Evolutionary conservation across 1,284 basidiomycete genomes (phyloP), one percentile per base, ranked within the genome.

Genomic region (Leucoagaricus sp.): DNA sequence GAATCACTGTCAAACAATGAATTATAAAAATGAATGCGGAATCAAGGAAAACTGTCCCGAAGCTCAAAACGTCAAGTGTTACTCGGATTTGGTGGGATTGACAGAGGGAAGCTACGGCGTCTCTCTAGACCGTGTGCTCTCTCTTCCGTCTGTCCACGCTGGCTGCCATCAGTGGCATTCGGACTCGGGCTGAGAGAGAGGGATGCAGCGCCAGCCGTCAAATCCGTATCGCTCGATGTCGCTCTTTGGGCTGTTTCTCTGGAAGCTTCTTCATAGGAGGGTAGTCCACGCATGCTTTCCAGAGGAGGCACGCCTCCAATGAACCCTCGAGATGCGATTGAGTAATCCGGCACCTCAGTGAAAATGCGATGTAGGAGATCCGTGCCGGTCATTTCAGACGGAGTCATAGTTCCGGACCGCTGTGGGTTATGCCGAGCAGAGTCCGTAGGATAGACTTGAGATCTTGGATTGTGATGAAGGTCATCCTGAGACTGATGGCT

Each of bases 271-370:
- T 91, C 90, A 63, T 96, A 96, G 49, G 86, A 89, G 58, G 93
- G 93, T 62, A 94, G 68, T 6, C 87, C 89, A 25, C 75, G 74
- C 76, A 86, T 75, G 61, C 84, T 87, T 65, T 83, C 82, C 65
- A 97, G 73, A 9, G 95, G 94, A 6, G 91, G 87, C 12, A 96
- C 87, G 4, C 93, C 93, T 1, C 93, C 94, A 31, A 94, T 77
- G 72, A 94, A 95, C 6, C 92, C 94, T 12, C 86, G 76, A 56
- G 85, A 83, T 1, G 93, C 91, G 46, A 92, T 82, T 13, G 81
- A 81, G 70, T 98, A 97, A 65, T 89, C 83, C 1, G 95, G 94
- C 19, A 96, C 93, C 69, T 88, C 82, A 45, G 85, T 84, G 60
- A 87, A 82, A 54, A 83, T 81, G 17, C 84, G 79, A 61, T 82